These are phyloP conservation scores for Kodamaea ohmeri DNA, from an alignment of 1,139 yeast species.

Conservation along the genomic window DNA sequence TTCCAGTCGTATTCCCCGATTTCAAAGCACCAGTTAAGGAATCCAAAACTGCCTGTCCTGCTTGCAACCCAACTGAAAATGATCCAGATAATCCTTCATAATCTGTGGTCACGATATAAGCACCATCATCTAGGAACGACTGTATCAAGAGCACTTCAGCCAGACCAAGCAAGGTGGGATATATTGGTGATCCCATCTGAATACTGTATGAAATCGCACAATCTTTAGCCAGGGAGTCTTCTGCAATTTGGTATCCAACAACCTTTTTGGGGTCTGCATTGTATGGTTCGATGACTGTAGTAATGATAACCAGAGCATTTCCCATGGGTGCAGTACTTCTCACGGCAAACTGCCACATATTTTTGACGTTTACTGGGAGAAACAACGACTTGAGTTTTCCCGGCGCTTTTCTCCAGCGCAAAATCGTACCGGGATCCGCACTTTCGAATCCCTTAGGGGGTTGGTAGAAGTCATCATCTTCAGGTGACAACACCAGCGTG, in stretches of 20 bases:
- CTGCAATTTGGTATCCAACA: slow-evolving; percentile 35
- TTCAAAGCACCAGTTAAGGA: slow-evolving; percentile 25
- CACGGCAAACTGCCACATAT: slow-evolving; percentile 30
- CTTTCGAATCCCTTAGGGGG: slow-evolving; percentile 27
- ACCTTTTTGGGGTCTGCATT: slow-evolving; percentile 29
- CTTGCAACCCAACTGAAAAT: slow-evolving; percentile 28
- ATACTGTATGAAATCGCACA: slow-evolving; percentile 37
- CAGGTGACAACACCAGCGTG: slow-evolving; percentile 6
- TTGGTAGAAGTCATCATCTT: slow-evolving; percentile 27
- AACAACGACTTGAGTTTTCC: slow-evolving; percentile 16
- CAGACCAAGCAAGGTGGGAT: slow-evolving; percentile 1
- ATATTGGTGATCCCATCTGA: slow-evolving; percentile 19
- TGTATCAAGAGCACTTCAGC: slow-evolving; percentile 13
- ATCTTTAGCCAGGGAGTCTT: slow-evolving; percentile 28
- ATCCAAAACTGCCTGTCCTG: slow-evolving; percentile 29
- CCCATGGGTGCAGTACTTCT: slow-evolving; percentile 33
- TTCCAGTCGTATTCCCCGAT: slow-evolving; percentile 23
- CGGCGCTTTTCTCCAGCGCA: slow-evolving; percentile 26
- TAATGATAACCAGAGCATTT: slow-evolving; percentile 27
- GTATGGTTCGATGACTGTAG: slow-evolving; percentile 33
- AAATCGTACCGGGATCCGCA: slow-evolving; percentile 25
- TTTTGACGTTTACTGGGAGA: slow-evolving; percentile 14
- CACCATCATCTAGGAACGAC: slow-evolving; percentile 25
- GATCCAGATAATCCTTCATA: slow-evolving; percentile 30
- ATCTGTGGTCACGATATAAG: slow-evolving; percentile 33